A percentile compares a stretch with the other conserved stretches of the same genome.
Conservation (phyloP, 805 yeast species). For the Schwanniomyces vanrijiae region DNA sequence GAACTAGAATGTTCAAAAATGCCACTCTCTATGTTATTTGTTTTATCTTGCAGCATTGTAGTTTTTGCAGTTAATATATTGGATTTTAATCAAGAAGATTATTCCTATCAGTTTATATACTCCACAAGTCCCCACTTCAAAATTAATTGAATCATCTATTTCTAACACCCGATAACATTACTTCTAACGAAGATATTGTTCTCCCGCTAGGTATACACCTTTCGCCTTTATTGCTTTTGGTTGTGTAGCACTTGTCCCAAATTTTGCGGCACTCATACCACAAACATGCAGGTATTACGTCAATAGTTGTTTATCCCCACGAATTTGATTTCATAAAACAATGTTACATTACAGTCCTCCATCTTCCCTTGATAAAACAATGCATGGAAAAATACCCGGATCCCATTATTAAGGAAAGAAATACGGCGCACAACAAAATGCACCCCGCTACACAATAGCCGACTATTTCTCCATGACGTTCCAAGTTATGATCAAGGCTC, state of each 20-base stretch:
- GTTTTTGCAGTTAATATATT: neutral
- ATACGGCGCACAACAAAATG: neutral
- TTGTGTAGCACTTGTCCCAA: neutral
- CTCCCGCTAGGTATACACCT: neutral
- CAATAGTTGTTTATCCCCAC: neutral
- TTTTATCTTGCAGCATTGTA: neutral
- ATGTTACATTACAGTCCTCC: too few relatives aligned
- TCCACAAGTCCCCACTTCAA: neutral
- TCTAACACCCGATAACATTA: neutral
- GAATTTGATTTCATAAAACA: neutral
- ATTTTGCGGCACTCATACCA: neutral
- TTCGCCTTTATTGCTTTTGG: neutral
- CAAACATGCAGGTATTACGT: neutral
- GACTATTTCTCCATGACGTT: too few relatives aligned
- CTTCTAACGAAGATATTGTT: neutral
- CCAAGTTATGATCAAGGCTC: neutral
- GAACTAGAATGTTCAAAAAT: slow-evolving; percentile 10
- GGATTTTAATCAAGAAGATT: neutral
- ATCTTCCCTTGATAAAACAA: too few relatives aligned
- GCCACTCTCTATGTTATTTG: slow-evolving; percentile 9
- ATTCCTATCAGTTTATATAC: neutral
- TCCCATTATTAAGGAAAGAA: too few relatives aligned
- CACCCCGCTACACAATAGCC: neutral
- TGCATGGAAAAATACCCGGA: too few relatives aligned
- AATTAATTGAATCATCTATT: neutral